These are phyloP conservation scores for Sophora flavescens DNA, from an alignment of 306 rosid genomes.

Conservation along the genomic window DNA sequence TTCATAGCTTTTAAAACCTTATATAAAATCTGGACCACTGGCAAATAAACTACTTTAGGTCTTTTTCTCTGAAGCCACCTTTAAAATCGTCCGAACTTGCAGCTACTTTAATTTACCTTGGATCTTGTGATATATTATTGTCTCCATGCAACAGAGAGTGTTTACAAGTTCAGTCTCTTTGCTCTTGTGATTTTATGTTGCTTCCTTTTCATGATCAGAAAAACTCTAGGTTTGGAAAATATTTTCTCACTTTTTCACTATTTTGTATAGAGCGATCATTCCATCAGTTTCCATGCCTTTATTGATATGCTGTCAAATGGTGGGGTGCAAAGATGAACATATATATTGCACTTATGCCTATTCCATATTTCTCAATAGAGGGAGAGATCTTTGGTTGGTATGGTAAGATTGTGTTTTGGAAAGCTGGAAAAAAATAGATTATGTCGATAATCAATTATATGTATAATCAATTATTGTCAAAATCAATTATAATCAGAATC, in stretches of 20 bases:
- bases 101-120: constrained; percentile 58
- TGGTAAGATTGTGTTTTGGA: no score
- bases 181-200: constrained; percentile 51
- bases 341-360: constrained; percentile 7
- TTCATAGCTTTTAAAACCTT: no score
- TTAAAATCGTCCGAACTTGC: constrained; percentile 24
- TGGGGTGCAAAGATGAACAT: constrained; percentile 32
- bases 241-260: constrained; percentile 42
- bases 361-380: background rate
- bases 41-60: constrained; percentile 30
- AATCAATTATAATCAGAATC: no score
- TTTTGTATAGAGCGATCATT: constrained; percentile 39
- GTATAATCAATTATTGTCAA: no score
- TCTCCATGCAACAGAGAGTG: constrained; percentile 41
- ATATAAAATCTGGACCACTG: constrained; percentile 45
- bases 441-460: no score
- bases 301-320: constrained; percentile 36
- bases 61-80: constrained; percentile 37
- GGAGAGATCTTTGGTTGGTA: background rate
- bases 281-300: constrained; percentile 41
- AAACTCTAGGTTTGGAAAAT: constrained; percentile 53
- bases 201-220: constrained; percentile 65
- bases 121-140: constrained; percentile 63
- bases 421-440: no score
- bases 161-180: constrained; percentile 53